Conservation (phyloP, 2,329 filamentous ascomycete species). For the Elsinoe arachidis region DNA sequence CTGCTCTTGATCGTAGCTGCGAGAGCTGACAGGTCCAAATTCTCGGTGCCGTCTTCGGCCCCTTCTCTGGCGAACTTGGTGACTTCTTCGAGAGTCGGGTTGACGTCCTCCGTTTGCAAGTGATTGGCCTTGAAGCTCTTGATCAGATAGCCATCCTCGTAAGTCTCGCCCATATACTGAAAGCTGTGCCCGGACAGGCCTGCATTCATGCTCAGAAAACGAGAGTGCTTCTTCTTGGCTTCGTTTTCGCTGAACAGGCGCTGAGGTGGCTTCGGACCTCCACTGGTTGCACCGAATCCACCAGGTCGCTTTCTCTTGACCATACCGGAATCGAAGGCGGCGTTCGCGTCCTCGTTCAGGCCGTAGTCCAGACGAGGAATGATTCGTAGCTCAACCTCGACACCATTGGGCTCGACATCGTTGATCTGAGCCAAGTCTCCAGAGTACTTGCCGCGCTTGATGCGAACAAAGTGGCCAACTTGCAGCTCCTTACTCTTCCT, state of each 20-base stretch:
- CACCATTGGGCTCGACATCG: constrained; percentile 84
- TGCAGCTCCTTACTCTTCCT: constrained; percentile 77
- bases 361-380: constrained; percentile 92
- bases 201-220: constrained; percentile 46
- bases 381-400: constrained; percentile 77
- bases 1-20: constrained; percentile 83
- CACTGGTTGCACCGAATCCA: constrained; percentile 32
- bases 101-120: constrained; percentile 79
- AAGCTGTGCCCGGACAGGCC: constrained; percentile 59
- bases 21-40: constrained; percentile 82
- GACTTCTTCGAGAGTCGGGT: constrained; percentile 87
- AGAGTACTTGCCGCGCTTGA: constrained; percentile 72
- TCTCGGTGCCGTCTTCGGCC: constrained; percentile 84
- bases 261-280: constrained; percentile 67
- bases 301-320: constrained; percentile 69
- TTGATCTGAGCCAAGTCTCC: constrained; percentile 88
- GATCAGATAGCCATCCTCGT: constrained; percentile 84
- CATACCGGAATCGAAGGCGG: constrained; percentile 31
- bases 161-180: constrained; percentile 80
- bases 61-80: constrained; percentile 78
- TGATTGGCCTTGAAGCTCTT: constrained; percentile 89
- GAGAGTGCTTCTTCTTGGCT: constrained; percentile 76
- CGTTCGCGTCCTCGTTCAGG: constrained; percentile 64
- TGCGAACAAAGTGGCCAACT: constrained; percentile 84
- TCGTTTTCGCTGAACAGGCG: constrained; percentile 88